Evolutionary conservation across 345 rosid species (phyloP).

Genomic region (Angophora floribunda): DNA sequence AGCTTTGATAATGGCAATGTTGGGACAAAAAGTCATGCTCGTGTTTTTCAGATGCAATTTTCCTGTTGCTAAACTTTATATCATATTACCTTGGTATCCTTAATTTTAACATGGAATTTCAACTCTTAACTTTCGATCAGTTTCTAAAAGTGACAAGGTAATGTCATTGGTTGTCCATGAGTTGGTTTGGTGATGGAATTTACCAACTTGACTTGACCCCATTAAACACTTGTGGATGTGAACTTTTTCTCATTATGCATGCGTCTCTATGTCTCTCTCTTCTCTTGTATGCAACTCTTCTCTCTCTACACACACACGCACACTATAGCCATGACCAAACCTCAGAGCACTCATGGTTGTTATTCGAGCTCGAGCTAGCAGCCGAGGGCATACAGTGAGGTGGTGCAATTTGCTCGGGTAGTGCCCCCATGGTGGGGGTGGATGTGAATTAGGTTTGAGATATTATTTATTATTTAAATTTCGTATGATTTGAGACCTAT

Average conservation of each 20-base stretch:
- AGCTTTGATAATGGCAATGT: not conserved
- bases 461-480: too few species aligned
- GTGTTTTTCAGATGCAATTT: not conserved
- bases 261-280: not conserved
- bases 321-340: too few species aligned
- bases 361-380: not conserved
- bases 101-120: too few species aligned
- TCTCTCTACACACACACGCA: not conserved
- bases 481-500: not conserved
- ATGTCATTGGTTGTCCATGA: not conserved
- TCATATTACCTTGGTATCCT: not conserved
- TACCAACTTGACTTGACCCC: not conserved
- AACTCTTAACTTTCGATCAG: too few species aligned
- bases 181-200: not conserved
- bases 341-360: too few species aligned
- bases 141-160: not conserved
- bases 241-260: too few species aligned
- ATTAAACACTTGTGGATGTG: not conserved
- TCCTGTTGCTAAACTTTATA: not conserved
- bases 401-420: not conserved
- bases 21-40: not conserved
- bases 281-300: not conserved
- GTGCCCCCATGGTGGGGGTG: not conserved
- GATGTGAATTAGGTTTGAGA: not conserved
- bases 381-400: not conserved